These are phyloP conservation scores for Crucibulum cyathiforme DNA, from an alignment of 1,284 basidiomycete genomes.

Conservation along the genomic window DNA sequence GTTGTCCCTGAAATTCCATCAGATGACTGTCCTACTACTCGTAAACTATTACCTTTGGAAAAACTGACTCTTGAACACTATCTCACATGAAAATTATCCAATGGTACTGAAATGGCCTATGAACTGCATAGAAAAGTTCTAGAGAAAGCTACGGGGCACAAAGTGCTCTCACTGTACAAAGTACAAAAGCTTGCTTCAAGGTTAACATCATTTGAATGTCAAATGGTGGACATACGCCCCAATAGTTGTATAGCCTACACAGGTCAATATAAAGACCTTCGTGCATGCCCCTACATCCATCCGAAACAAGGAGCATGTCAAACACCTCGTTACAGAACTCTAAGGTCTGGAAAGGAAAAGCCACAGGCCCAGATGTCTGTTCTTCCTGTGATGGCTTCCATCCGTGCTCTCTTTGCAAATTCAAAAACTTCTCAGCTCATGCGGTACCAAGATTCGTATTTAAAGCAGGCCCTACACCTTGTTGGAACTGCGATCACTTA, in stretches of 20 bases:
- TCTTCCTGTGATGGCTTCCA: slow-evolving; percentile 24
- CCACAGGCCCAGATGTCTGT: slow-evolving; percentile 26
- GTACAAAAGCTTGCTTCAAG: slow-evolving; percentile 18
- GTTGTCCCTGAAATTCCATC: neutral
- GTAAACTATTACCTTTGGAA: slow-evolving; percentile 3
- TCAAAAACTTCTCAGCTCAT: slow-evolving; percentile 18
- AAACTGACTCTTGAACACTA: slow-evolving; percentile 23
- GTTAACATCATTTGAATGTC: slow-evolving; percentile 20
- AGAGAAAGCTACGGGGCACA: slow-evolving; percentile 7
- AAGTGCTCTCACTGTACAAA: slow-evolving; percentile 19
- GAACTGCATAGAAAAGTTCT: slow-evolving; percentile 19
- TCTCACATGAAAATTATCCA: slow-evolving; percentile 26
- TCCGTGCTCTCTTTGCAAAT: slow-evolving; percentile 33
- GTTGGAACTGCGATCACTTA: slow-evolving; percentile 12
- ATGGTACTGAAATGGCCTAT: slow-evolving; percentile 30
- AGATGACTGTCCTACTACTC: neutral
- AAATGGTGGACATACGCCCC: slow-evolving; percentile 30
- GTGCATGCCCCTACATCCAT: slow-evolving; percentile 15
- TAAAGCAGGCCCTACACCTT: slow-evolving; percentile 21
- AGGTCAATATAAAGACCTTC: slow-evolving; percentile 17
- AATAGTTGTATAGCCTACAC: slow-evolving; percentile 34
- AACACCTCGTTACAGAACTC: neutral
- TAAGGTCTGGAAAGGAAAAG: neutral
- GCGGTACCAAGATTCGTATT: slow-evolving; percentile 19
- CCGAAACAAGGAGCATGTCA: neutral